Evolutionary conservation across 2,329 filamentous ascomycete genomes (phyloP), one percentile per base, ranked within the genome.

Genomic region (Talaromyces sp.): DNA sequence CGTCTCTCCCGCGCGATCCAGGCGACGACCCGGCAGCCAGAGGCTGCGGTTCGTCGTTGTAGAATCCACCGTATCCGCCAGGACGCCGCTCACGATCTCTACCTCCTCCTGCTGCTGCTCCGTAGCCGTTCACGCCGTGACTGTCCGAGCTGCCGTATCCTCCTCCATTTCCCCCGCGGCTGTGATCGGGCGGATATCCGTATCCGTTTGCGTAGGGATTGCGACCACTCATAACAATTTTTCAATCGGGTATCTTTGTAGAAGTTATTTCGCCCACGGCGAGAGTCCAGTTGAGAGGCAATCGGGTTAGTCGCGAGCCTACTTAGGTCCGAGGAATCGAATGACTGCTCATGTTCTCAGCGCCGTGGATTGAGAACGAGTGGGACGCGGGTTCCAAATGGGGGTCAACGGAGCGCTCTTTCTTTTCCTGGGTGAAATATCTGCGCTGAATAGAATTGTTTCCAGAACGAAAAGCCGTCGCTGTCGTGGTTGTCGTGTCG

Each of bases 61-160:
- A 73, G 54, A 79, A 78, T 29, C 77, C 77, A 38, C 77, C 77
- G 60, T 79, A 80, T 26, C 77, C 78, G 50, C 77, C 77, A 2
- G 75, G 69, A 24, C 77, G 74, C 53, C 70, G 73, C 21, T 74
- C 75, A 53, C 74, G 68, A 27, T 65, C 64, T 61, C 65, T 64
- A 60, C 52, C 56, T 31, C 56, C 46, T 17, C 65, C 65, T 58
- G 64, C 38, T 31, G 64, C 64, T 43, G 63, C 66, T 51, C 66
- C 65, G 58, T 75, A 74, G 31, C 71, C 69, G 59, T 74, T 75
- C 60, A 69, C 68, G 17, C 68, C 71, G 55, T 72, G 63, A 56
- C 65, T 70, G 57, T 65, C 71, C 49, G 64, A 66, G 61, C 67
- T 67, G 60, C 74, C 43, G 43, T 46, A 46, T 46, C 43, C 43